Evolutionary conservation across 169 alveolate genomes (phyloP).

Genomic region (Cryptosporidium andersoni): DNA sequence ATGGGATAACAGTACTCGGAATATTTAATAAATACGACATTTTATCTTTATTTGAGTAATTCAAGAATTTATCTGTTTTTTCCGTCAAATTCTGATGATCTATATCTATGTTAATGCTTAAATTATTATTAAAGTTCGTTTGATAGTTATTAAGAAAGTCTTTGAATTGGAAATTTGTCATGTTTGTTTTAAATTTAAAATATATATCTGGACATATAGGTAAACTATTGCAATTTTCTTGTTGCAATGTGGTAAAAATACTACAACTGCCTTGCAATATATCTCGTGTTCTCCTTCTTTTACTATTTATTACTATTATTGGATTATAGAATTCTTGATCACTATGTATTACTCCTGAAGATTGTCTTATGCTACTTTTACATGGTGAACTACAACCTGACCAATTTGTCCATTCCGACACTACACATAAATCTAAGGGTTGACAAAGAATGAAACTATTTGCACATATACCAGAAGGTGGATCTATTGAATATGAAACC

Average conservation of each 20-base stretch:
- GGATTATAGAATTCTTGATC: background rate
- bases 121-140: too few relatives aligned
- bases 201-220: slow-evolving; percentile 8
- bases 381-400: slow-evolving; percentile 50
- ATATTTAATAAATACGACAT: background rate
- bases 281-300: slow-evolving; percentile 19
- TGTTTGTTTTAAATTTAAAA: background rate
- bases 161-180: too few relatives aligned
- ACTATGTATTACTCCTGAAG: background rate
- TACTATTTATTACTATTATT: background rate
- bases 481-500: slow-evolving; percentile 1
- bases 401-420: slow-evolving; percentile 34
- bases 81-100: too few relatives aligned
- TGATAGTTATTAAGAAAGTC: too few relatives aligned
- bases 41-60: slow-evolving; percentile 3
- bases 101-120: too few relatives aligned
- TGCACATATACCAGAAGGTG: background rate
- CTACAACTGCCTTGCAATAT: slow-evolving; percentile 8
- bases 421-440: slow-evolving; percentile 17
- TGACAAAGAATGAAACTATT: slow-evolving; percentile 19
- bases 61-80: background rate
- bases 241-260: background rate
- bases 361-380: background rate
- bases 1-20: slow-evolving; percentile 6
- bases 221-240: slow-evolving; percentile 29